Conservation (phyloP, 2,329 filamentous ascomycete genomes). For the Apiospora arundinis region DNA sequence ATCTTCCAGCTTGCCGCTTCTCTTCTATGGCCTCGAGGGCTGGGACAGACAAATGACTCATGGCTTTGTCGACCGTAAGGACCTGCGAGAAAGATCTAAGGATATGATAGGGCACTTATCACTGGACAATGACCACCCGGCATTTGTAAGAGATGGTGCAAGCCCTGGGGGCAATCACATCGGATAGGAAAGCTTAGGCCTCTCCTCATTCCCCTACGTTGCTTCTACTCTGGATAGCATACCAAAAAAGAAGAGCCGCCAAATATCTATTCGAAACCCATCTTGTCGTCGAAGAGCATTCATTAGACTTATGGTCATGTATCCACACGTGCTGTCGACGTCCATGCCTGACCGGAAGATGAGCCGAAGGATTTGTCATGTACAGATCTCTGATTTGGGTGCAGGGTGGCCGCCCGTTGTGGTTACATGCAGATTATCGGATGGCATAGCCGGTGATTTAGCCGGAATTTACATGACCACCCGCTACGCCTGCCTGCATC, state of each 20-base stretch:
- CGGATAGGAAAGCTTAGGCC: too few relatives aligned
- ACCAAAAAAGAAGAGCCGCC: too few relatives aligned
- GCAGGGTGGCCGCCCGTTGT: not conserved
- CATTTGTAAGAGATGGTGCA: not conserved
- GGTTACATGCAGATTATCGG: not conserved
- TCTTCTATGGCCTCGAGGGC: slow-evolving; percentile 24
- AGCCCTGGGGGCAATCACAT: too few relatives aligned
- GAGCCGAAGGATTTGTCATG: too few relatives aligned
- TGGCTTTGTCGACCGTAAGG: not conserved
- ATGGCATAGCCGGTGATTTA: not conserved
- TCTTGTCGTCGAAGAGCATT: too few relatives aligned
- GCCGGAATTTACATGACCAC: not conserved
- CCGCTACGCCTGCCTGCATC: too few relatives aligned
- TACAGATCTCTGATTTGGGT: too few relatives aligned
- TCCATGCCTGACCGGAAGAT: too few relatives aligned
- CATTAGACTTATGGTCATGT: too few relatives aligned
- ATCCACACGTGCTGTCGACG: too few relatives aligned
- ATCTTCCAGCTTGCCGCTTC: slow-evolving; percentile 24
- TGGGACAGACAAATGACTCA: slow-evolving; percentile 7
- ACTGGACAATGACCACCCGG: not conserved
- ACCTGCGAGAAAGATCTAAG: not conserved
- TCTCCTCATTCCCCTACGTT: too few relatives aligned
- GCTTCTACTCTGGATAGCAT: not conserved
- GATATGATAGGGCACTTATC: not conserved
- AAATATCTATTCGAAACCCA: too few relatives aligned